A percentile compares a stretch with the other conserved stretches of the same genome.
These are phyloP conservation scores for Zymoseptoria pseudotritici DNA, from an alignment of 2,329 filamentous ascomycete species.

Conservation along the genomic window DNA sequence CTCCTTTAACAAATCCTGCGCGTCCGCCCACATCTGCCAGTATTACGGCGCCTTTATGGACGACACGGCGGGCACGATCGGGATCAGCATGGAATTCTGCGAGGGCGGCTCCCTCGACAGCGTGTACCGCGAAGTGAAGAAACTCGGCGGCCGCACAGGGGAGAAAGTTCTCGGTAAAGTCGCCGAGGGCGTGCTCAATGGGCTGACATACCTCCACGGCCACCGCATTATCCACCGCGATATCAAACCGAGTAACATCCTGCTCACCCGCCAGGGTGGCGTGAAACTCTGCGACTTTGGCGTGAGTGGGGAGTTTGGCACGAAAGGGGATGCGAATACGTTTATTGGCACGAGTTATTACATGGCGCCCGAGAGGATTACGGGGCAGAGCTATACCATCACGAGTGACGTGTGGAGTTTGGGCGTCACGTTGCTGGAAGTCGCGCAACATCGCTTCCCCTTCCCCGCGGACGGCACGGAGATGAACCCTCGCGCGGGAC, in stretches of 20 bases:
- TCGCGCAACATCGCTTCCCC: constrained; percentile 97
- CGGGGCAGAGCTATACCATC: constrained; percentile 95
- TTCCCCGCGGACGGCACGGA: constrained; percentile 96
- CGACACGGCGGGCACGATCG: constrained; percentile 90
- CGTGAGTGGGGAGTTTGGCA: constrained; percentile 94
- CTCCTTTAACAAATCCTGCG: constrained; percentile 96
- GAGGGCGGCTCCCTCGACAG: constrained; percentile 93
- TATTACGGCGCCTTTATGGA: constrained; percentile 98
- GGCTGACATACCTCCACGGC: constrained; percentile 87
- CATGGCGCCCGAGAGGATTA: constrained; percentile 98
- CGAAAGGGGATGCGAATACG: constrained; percentile 95
- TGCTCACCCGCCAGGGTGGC: constrained; percentile 83
- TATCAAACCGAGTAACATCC: constrained; percentile 96
- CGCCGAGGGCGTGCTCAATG: constrained; percentile 87
- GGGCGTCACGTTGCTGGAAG: constrained; percentile 93
- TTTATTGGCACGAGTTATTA: constrained; percentile 99
- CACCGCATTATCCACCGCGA: constrained; percentile 98
- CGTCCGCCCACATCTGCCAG: constrained; percentile 89
- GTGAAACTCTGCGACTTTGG: constrained; percentile 99
- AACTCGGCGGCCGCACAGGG: constrained; percentile 85
- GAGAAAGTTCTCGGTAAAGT: constrained; percentile 97
- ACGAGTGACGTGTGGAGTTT: constrained; percentile 98
- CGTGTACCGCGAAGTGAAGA: constrained; percentile 96
- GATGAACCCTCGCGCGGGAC: constrained; percentile 82
- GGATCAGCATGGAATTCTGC: constrained; percentile 98